These are phyloP conservation scores for Magnaporthiopsis rhizophila DNA, from an alignment of 2,329 filamentous ascomycete species.

Conservation along the genomic window DNA sequence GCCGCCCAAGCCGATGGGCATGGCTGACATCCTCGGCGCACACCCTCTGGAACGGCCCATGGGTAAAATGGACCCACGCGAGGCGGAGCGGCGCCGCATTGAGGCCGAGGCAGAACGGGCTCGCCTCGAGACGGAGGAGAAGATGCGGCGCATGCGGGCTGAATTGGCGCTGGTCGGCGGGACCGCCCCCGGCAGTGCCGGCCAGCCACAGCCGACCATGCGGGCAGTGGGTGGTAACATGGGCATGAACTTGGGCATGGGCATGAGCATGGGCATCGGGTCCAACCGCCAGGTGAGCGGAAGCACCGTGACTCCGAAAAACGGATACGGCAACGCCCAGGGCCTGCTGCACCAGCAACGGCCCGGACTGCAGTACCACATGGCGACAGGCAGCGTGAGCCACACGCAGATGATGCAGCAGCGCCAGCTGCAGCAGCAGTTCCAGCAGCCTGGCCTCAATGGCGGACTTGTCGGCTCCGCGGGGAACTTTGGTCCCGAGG, in stretches of 20 bases:
- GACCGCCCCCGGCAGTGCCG: not conserved
- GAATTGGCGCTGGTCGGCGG: slow-evolving; percentile 36
- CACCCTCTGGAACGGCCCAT: slow-evolving; percentile 29
- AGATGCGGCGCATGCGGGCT: slow-evolving; percentile 37
- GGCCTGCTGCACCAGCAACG: not conserved
- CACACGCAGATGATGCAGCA: slow-evolving; percentile 5
- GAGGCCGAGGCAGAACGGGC: slow-evolving; percentile 33
- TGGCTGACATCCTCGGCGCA: slow-evolving; percentile 50
- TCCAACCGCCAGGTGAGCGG: slow-evolving; percentile 22
- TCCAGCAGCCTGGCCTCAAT: not conserved
- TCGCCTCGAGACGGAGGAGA: slow-evolving; percentile 35
- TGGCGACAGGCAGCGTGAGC: not conserved
- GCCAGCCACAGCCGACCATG: slow-evolving; percentile 17
- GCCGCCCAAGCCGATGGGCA: slow-evolving; percentile 35
- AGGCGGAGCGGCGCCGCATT: slow-evolving; percentile 31
- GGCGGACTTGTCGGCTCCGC: not conserved
- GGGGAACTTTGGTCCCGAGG: not conserved
- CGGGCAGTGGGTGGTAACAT: slow-evolving; percentile 21
- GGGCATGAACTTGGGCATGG: slow-evolving; percentile 14
- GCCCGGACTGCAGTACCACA: not conserved
- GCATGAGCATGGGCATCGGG: slow-evolving; percentile 13
- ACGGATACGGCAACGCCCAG: not conserved
- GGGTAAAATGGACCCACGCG: slow-evolving; percentile 27
- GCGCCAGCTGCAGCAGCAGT: not conserved
- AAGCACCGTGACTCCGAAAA: not conserved